Evolutionary conservation across 306 rosid genomes (phyloP).

Genomic region (Mucuna pruriens): DNA sequence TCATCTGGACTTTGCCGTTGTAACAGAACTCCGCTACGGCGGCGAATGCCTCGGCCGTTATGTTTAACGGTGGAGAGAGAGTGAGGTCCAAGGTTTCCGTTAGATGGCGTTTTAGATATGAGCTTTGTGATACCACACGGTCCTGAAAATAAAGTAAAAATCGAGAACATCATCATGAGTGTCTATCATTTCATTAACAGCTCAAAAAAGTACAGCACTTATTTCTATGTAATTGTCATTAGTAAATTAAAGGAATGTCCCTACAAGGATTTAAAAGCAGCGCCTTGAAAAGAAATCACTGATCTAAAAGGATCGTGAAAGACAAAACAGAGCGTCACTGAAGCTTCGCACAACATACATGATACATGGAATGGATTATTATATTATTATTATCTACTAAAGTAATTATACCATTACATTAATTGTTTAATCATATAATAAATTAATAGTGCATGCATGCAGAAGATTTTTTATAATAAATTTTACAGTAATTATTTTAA

Average conservation of each 20-base stretch:
- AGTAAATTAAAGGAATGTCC: conserved; percentile 33
- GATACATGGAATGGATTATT: not conserved
- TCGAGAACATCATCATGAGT: conserved; percentile 23
- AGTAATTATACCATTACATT: not conserved
- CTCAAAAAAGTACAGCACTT: conserved; percentile 30
- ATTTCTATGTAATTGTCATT: conserved; percentile 17
- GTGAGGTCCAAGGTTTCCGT: conserved; percentile 51
- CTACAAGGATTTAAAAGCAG: conserved; percentile 16
- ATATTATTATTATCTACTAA: not conserved
- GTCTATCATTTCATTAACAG: conserved; percentile 21
- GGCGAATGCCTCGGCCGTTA: conserved; percentile 63
- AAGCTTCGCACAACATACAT: not conserved
- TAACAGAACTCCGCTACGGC: conserved; percentile 68
- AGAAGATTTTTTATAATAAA: no score
- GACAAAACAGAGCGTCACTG: not conserved
- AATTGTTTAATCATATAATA: not conserved
- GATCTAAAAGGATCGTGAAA: not conserved
- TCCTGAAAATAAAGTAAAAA: conserved; percentile 48
- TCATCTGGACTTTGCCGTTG: conserved; percentile 51
- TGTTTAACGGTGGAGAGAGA: conserved; percentile 63
- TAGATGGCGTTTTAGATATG: conserved; percentile 60
- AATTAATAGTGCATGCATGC: no score
- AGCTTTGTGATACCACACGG: conserved; percentile 61
- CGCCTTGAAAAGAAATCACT: not conserved
- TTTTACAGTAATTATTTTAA: no score